Evolutionary conservation across 345 rosid genomes (phyloP).

Genomic region (Arabidopsis suecica): DNA sequence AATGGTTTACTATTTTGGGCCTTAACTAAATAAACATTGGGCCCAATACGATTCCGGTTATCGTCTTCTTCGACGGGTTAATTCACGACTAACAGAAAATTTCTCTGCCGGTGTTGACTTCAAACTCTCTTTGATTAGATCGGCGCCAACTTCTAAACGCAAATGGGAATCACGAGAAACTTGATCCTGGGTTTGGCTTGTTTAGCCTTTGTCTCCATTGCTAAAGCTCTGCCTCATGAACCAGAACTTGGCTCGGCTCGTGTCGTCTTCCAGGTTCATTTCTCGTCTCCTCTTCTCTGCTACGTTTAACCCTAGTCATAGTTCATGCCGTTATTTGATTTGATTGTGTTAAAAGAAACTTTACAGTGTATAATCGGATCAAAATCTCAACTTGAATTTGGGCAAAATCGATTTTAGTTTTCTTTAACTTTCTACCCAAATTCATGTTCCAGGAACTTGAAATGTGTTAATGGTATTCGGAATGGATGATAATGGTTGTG

Average conservation of each 20-base stretch:
- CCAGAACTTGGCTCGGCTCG: conserved; percentile 88
- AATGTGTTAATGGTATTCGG: background rate
- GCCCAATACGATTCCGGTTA: conserved; percentile 26
- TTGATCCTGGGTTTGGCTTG: conserved; percentile 38
- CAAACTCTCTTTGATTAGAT: conserved; percentile 40
- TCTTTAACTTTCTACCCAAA: background rate
- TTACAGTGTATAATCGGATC: background rate
- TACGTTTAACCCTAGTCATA: background rate
- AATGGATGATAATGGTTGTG: conserved; percentile 30
- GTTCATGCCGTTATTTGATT: background rate
- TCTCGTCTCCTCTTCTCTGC: conserved; percentile 8
- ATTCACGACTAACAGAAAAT: conserved; percentile 16
- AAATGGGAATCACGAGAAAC: conserved; percentile 36
- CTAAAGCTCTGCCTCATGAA: conserved; percentile 51
- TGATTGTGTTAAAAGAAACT: background rate
- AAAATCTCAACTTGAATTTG: background rate
- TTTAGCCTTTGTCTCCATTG: conserved; percentile 41
- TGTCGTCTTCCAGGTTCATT: conserved; percentile 84
- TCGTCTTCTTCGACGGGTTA: conserved; percentile 35
- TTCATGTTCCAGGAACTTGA: background rate
- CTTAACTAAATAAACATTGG: background rate
- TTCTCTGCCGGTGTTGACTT: conserved; percentile 33
- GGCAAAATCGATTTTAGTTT: background rate
- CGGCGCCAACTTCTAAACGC: conserved; percentile 36
- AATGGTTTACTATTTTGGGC: background rate